Conservation (phyloP, 2,329 filamentous ascomycete genomes). For the Penicillium polonicum region DNA sequence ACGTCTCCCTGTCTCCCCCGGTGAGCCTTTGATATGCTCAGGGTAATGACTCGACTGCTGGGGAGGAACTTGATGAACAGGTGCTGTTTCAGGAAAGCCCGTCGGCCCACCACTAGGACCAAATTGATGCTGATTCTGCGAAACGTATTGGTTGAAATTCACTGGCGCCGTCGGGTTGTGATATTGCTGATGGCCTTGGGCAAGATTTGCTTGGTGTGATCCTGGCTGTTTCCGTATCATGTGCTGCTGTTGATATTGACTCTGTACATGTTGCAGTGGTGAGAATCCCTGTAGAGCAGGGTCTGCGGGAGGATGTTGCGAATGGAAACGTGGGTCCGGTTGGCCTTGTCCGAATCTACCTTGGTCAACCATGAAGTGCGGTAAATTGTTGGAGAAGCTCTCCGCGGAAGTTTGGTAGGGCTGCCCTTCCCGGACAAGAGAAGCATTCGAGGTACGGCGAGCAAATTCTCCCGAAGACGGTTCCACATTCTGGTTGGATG, state of each 20-base stretch:
- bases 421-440: neutral
- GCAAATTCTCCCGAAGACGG: conserved; percentile 2
- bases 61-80: neutral
- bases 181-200: conserved; percentile 9
- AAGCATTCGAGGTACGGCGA: conserved; percentile 2
- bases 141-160: conserved; percentile 12
- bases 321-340: conserved; percentile 9
- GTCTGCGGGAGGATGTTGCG: conserved; percentile 9
- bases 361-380: conserved; percentile 1
- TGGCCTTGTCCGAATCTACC: conserved; percentile 1
- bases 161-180: conserved; percentile 13
- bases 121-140: conserved; percentile 10
- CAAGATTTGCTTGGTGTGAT: neutral
- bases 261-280: conserved; percentile 4
- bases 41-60: neutral
- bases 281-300: conserved; percentile 13
- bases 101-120: neutral
- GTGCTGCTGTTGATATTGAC: conserved; percentile 14
- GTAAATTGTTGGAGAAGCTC: neutral
- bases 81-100: neutral
- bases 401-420: neutral
- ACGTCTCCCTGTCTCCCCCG: neutral
- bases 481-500: conserved; percentile 1
- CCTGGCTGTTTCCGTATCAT: conserved; percentile 14
- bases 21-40: neutral